Percentiles rank a stretch among this genome's conserved stretches.
Conservation (phyloP, 2,329 filamentous ascomycete species). For the Aspergillus intermedius region DNA sequence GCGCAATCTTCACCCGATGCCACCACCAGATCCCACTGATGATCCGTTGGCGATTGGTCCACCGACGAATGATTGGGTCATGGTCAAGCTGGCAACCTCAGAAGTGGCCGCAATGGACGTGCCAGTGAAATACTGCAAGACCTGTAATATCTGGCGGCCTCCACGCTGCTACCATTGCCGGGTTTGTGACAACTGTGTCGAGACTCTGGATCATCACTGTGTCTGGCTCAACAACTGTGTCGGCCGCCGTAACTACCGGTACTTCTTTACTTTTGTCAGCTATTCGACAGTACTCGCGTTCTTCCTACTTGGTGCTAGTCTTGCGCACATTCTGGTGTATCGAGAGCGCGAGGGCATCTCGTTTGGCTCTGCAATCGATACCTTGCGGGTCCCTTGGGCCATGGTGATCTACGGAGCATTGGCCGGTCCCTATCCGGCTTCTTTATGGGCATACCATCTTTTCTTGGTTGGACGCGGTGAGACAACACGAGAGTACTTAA, state of each 20-base stretch:
- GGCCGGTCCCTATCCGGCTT: constrained; percentile 70
- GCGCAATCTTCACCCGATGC: constrained; percentile 83
- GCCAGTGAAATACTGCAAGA: constrained; percentile 95
- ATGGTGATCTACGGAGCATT: constrained; percentile 79
- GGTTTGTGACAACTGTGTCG: constrained; percentile 92
- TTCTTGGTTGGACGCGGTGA: constrained; percentile 88
- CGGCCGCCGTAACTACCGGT: constrained; percentile 93
- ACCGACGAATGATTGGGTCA: constrained; percentile 85
- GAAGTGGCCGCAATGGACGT: constrained; percentile 88
- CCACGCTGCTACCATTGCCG: constrained; percentile 94
- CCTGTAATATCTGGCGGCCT: constrained; percentile 94
- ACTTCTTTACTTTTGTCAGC: constrained; percentile 88
- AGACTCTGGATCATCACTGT: constrained; percentile 96
- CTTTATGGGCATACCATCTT: constrained; percentile 79
- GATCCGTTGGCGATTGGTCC: constrained; percentile 78
- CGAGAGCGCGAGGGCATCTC: constrained; percentile 55
- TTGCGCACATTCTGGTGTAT: constrained; percentile 77
- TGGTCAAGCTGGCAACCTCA: constrained; percentile 73
- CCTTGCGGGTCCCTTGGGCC: constrained; percentile 75
- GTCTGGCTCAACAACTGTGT: constrained; percentile 99
- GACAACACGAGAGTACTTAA: constrained; percentile 92
- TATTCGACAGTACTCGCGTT: constrained; percentile 69
- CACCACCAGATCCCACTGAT: constrained; percentile 65
- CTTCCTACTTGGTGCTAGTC: constrained; percentile 67
- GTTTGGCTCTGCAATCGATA: constrained; percentile 62